Percentiles rank a stretch among this genome's conserved stretches.
Evolutionary conservation across 345 rosid species (phyloP).

Genomic region (Syzygium oleosum): DNA sequence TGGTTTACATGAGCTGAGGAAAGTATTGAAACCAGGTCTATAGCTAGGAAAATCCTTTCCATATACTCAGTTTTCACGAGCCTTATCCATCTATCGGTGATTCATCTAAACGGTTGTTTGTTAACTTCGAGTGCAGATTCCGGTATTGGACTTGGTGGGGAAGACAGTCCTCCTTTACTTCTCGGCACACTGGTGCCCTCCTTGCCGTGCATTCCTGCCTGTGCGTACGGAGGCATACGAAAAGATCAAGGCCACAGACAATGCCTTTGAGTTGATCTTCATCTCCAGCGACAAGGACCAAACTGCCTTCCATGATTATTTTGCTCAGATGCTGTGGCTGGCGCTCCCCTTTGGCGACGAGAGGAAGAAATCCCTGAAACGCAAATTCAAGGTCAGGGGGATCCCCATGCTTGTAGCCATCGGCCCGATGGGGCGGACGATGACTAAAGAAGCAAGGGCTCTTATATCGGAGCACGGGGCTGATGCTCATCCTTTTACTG

Average conservation of each 20-base stretch:
- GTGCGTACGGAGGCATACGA: constrained; percentile 21
- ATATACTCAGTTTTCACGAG: background rate
- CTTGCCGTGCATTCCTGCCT: constrained; percentile 32
- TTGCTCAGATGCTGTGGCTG: constrained; percentile 35
- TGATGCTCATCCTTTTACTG: constrained; percentile 34
- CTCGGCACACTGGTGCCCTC: constrained; percentile 38
- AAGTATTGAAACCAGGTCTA: background rate
- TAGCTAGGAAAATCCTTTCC: background rate
- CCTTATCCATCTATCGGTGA: background rate
- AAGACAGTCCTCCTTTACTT: constrained; percentile 39
- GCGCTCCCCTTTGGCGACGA: constrained; percentile 32
- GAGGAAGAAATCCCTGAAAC: constrained; percentile 19
- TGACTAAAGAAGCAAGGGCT: constrained; percentile 17
- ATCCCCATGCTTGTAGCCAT: constrained; percentile 32
- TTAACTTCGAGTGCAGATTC: constrained; percentile 8
- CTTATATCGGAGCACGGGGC: constrained; percentile 16
- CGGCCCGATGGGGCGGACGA: constrained; percentile 27
- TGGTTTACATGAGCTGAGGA: background rate
- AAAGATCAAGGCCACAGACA: constrained; percentile 19
- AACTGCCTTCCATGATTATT: constrained; percentile 15
- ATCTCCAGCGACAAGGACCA: constrained; percentile 35
- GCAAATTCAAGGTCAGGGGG: constrained; percentile 22
- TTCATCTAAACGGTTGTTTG: background rate
- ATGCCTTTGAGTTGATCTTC: constrained; percentile 26
- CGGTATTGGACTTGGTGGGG: constrained; percentile 25